phyloP scores from a whole-genome alignment of 2,329 filamentous ascomycete species.

The Kalmusia sp. region DNA sequence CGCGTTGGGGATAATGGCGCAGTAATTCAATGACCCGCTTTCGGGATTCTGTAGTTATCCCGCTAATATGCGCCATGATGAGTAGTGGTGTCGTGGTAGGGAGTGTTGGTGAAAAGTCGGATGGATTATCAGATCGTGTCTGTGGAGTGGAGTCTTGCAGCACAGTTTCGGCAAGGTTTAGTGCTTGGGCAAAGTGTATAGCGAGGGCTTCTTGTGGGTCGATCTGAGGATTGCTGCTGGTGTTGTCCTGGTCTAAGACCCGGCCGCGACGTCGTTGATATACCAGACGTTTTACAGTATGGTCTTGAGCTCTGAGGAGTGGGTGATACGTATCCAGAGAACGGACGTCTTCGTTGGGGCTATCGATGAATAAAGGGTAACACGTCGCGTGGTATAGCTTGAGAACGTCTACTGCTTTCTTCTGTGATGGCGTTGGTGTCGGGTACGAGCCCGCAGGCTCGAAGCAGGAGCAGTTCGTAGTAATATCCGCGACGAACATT shows the following conservation, averaged over 20 bases:
- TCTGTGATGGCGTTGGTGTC: background rate
- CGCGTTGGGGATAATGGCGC: slow-evolving; percentile 1
- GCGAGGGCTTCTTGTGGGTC: background rate
- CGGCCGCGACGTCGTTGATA: background rate
- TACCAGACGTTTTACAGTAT: background rate
- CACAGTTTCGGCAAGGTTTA: slow-evolving; percentile 1
- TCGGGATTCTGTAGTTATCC: background rate
- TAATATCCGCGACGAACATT: background rate
- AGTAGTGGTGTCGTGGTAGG: slow-evolving; percentile 2
- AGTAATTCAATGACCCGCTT: slow-evolving; percentile 1
- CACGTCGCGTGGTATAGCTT: slow-evolving; percentile 2
- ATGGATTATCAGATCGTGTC: background rate
- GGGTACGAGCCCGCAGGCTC: background rate
- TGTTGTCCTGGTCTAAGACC: background rate
- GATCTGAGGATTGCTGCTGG: background rate
- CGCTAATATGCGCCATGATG: slow-evolving; percentile 6
- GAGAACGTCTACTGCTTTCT: slow-evolving; percentile 3
- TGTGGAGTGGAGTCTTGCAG: background rate
- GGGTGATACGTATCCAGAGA: slow-evolving; percentile 1
- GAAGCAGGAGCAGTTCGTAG: background rate
- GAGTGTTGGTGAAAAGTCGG: background rate
- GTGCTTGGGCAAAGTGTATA: slow-evolving; percentile 1
- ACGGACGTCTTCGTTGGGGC: background rate
- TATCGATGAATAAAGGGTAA: slow-evolving; percentile 3
- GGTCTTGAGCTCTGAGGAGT: background rate